Base-by-base conservation (phyloP, 192 early-diverging fungal genomes). In the Gonapodya prolifera region DNA sequence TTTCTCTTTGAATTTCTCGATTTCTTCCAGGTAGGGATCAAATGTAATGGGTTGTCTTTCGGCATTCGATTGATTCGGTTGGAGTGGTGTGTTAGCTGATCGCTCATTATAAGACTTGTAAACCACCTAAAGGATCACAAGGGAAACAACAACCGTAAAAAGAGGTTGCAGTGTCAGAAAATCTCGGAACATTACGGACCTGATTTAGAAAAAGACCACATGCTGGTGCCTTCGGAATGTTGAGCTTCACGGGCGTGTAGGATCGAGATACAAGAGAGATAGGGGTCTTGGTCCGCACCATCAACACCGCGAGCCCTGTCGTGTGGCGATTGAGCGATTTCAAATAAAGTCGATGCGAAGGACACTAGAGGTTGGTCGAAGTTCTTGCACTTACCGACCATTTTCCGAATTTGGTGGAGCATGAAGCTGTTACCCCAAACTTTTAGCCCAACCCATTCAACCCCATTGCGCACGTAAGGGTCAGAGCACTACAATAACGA, bases 371-470 rank as follows among this genome's bases (percentile, higher is more conserved):
- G 45, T 16, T 61, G 45, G 45, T 16, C 45, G 23, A 61, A 61
- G 23, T 23, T 8, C 8, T 61, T 16, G 45, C 71, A 85, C 89
- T 83, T 80, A 85, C 96, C 94, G 78, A 99, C 94, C 98, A 99
- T 99, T 80, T 98, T 98, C 35, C 98, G 92, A 79, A 99, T 99
- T 85, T 99, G 98, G 85, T 99, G 97, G 34, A 99, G 85, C 96
- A 99, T 98, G 78, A 99, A 99, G 36, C 93, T 92, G 83, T 98
- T 96, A 1, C 98, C 98, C 78, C 92, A 87, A 32, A 99, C 91
- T 79, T 95, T 96, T 33, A 96, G 82, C 34, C 91, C 92, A 31
- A 99, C 80, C 98, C 96, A 98, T 81, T 99, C 96, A 31, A 86
- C 78, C 0, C 81, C 86, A 33, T 83, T 81, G 17, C 79, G 77